Evolutionary conservation across 495 filamentous ascomycete genomes (phyloP), one percentile per base, ranked within the genome.

Genomic region (Patellaria atrata): DNA sequence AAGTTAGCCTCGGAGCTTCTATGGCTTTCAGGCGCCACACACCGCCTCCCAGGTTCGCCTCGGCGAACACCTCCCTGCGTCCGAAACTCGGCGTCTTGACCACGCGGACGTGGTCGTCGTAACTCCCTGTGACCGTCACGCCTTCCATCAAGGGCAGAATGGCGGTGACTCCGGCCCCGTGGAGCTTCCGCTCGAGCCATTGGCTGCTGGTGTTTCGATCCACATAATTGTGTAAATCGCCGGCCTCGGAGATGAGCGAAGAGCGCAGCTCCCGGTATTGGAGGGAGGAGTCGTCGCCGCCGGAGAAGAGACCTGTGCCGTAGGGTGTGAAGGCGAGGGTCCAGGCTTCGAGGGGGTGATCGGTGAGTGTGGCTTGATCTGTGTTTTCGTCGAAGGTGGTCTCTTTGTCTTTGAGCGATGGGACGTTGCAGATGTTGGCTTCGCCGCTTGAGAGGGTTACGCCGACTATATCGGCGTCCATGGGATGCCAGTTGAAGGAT

Each of bases 21-120:
- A 85, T 47, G 27, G 80, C 44, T 47, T 79, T 79, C 41, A 97
- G 50, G 40, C 87, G 61, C 89, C 89, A 97, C 4, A 94, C 91
- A 0, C 89, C 89, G 29, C 91, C 91, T 7, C 73, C 81, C 1
- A 96, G 61, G 22, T 71, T 57, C 24, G 62, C 44, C 45, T 92
- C 77, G 0, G 71, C 71, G 11, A 79, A 62, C 9, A 73, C 49
- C 21, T 47, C 60, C 14, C 58, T 47, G 18, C 33, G 50, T 10
- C 51, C 35, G 17, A 48, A 39, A 21, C 25, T 8, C 8, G 49
- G 41, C 3, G 32, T 37, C 12, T 68, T 46, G 18, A 77, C 58
- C 15, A 92, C 60, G 22, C 89, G 67, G 23, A 94, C 58, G 51
- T 64, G 58, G 43, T 97, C 91, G 43, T 97, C 89, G 53, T 96